A percentile compares a stretch with the other conserved stretches of the same genome.
Conservation (phyloP, 1,139 yeast species). For the Entelexis sorbosivorans region DNA sequence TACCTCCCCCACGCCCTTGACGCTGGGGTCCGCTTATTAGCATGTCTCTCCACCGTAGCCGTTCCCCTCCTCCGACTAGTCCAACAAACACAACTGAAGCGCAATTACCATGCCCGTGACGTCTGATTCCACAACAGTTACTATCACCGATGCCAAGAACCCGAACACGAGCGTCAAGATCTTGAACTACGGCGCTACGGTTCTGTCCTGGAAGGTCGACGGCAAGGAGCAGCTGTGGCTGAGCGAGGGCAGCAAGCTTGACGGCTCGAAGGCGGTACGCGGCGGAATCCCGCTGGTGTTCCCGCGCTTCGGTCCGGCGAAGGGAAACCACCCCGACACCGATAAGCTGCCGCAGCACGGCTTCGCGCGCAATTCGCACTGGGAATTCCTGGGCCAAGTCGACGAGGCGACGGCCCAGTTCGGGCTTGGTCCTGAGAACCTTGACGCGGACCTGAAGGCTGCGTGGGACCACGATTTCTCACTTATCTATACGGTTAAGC, state of each 20-base stretch:
- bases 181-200: constrained; percentile 80
- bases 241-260: constrained; percentile 59
- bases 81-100: background rate
- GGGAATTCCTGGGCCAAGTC: constrained; percentile 88
- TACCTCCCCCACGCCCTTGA: background rate
- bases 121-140: constrained; percentile 34
- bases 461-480: constrained; percentile 71
- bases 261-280: constrained; percentile 85
- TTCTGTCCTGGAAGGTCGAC: constrained; percentile 64
- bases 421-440: constrained; percentile 76
- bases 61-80: background rate
- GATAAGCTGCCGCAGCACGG: constrained; percentile 86
- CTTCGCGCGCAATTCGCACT: constrained; percentile 73
- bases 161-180: constrained; percentile 49
- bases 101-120: constrained; percentile 17
- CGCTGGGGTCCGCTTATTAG: background rate
- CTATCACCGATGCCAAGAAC: constrained; percentile 46
- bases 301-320: constrained; percentile 69
- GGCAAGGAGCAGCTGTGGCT: constrained; percentile 66
- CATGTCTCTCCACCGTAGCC: background rate
- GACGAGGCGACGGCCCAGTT: constrained; percentile 68
- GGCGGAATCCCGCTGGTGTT: constrained; percentile 96
- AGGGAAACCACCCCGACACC: constrained; percentile 40
- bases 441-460: constrained; percentile 42
- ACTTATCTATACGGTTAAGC: constrained; percentile 54